Conservation (phyloP, 257 asterid species). For the Salvia miltiorrhiza region DNA sequence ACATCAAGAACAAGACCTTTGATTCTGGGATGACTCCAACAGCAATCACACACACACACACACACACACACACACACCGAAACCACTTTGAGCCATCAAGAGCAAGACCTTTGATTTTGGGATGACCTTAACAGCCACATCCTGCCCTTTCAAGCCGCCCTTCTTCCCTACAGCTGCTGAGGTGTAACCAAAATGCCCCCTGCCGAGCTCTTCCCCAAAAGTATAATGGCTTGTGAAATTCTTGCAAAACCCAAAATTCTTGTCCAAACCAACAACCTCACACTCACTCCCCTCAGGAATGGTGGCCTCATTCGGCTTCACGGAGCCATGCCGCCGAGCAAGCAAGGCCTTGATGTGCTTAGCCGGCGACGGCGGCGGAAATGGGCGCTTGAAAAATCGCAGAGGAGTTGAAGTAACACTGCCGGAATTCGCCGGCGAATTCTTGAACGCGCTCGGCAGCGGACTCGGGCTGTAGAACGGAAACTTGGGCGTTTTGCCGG, state of each 20-base stretch:
- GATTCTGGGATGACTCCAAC: constrained; percentile 83
- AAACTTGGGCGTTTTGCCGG: constrained; percentile 75
- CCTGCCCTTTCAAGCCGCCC: constrained; percentile 75
- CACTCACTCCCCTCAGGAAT: constrained; percentile 92
- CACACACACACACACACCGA: neutral
- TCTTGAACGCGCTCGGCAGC: constrained; percentile 59
- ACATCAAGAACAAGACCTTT: constrained; percentile 47
- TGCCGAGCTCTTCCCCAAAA: constrained; percentile 76
- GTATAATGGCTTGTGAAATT: constrained; percentile 54
- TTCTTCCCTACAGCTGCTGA: constrained; percentile 70
- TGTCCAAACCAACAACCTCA: constrained; percentile 69
- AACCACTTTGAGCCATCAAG: constrained; percentile 15
- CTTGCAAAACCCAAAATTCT: constrained; percentile 72
- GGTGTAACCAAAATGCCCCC: constrained; percentile 89
- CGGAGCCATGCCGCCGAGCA: constrained; percentile 80
- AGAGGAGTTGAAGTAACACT: constrained; percentile 78
- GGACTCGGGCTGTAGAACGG: constrained; percentile 96
- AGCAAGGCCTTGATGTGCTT: constrained; percentile 89
- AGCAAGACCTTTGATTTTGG: constrained; percentile 75
- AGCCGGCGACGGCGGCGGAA: constrained; percentile 96
- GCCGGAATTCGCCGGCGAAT: constrained; percentile 69
- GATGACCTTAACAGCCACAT: constrained; percentile 86
- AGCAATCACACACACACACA: too few species aligned
- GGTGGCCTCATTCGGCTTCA: constrained; percentile 76
- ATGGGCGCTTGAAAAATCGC: constrained; percentile 73